A percentile compares a stretch with the other conserved stretches of the same genome.
phyloP scores from a whole-genome alignment of 1,284 basidiomycete genomes.

The Pterulicium gracile region DNA sequence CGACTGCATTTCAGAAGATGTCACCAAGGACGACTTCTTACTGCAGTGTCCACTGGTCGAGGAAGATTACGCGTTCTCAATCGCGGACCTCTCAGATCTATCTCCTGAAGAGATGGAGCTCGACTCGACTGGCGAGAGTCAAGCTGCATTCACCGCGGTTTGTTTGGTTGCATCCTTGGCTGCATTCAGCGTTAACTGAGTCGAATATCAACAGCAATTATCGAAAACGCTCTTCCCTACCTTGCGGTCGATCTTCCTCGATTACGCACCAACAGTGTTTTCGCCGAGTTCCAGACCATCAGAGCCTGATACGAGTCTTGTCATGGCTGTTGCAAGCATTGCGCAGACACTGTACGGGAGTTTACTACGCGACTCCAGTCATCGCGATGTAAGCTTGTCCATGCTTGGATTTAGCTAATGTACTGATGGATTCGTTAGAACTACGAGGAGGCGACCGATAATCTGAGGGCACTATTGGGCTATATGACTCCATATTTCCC shows the following conservation, averaged over 20 bases:
- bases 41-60: conserved; percentile 14
- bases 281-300: conserved; percentile 43
- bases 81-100: background rate
- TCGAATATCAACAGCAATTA: conserved; percentile 23
- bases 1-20: conserved; percentile 22
- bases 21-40: conserved; percentile 19
- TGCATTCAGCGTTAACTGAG: conserved; percentile 14
- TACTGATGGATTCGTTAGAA: too few species aligned
- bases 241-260: conserved; percentile 74
- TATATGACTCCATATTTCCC: conserved; percentile 83
- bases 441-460: conserved; percentile 21
- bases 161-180: conserved; percentile 5
- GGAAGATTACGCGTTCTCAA: conserved; percentile 15
- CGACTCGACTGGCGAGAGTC: conserved; percentile 15
- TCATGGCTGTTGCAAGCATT: conserved; percentile 53
- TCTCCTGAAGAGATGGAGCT: conserved; percentile 10
- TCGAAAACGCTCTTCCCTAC: conserved; percentile 59
- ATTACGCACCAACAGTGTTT: conserved; percentile 76
- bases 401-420: too few species aligned
- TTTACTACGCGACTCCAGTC: conserved; percentile 32
- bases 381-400: too few species aligned
- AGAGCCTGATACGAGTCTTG: conserved; percentile 53
- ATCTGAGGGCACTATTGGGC: conserved; percentile 49
- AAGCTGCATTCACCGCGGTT: conserved; percentile 7
- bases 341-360: conserved; percentile 56